phyloP scores from a whole-genome alignment of 495 filamentous ascomycete genomes.

The Annulohypoxylon bovei region DNA sequence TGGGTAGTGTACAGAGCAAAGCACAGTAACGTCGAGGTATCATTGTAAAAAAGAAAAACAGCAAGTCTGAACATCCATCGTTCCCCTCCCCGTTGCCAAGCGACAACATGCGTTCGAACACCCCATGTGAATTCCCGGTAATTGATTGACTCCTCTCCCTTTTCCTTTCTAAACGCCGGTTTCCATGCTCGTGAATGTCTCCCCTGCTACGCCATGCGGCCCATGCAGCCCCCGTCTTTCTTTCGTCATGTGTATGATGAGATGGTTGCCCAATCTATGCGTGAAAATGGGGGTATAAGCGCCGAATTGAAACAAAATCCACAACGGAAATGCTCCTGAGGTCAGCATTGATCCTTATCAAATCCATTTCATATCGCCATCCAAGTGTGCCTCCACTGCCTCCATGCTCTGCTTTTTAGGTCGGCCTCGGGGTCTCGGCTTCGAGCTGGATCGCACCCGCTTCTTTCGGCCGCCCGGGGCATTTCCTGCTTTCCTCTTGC shows the following conservation, averaged over 20 bases:
- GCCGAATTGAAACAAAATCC: constrained; percentile 7
- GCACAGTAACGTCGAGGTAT: constrained; percentile 21
- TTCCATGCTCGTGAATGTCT: constrained; percentile 27
- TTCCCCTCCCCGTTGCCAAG: background rate
- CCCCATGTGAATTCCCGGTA: background rate
- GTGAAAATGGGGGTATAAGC: constrained; percentile 1
- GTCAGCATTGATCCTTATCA: constrained; percentile 3
- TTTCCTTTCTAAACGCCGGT: constrained; percentile 28
- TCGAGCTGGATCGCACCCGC: constrained; percentile 56
- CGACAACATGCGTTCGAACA: background rate
- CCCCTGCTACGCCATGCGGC: constrained; percentile 12
- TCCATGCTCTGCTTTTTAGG: constrained; percentile 49
- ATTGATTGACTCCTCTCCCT: background rate
- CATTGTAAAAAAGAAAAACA: constrained; percentile 25
- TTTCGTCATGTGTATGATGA: background rate
- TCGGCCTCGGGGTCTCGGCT: constrained; percentile 51
- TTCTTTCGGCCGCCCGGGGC: constrained; percentile 59
- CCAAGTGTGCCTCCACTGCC: constrained; percentile 44
- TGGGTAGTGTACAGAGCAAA: constrained; percentile 16
- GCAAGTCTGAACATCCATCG: constrained; percentile 13
- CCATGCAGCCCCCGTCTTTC: constrained; percentile 6
- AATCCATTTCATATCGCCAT: constrained; percentile 43
- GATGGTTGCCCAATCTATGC: background rate
- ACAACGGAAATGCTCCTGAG: background rate
- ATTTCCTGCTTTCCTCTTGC: constrained; percentile 54